These are phyloP conservation scores for Chlamydomonas asymmetrica DNA, from an alignment of 139 green algal genomes.

Conservation along the genomic window DNA sequence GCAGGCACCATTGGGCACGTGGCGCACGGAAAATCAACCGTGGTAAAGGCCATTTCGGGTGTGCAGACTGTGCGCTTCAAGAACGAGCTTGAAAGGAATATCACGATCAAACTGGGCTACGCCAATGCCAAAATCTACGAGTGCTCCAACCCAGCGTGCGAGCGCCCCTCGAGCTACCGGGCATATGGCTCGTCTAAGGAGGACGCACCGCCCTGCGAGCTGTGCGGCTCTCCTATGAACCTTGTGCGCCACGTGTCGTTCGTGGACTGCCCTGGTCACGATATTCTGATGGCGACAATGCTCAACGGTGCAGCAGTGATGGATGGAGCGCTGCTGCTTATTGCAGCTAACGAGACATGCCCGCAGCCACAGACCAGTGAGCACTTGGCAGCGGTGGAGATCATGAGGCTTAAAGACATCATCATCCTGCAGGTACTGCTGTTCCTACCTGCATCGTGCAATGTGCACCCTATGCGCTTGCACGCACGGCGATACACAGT, in stretches of 20 bases:
- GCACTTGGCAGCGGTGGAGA: constrained; percentile 98
- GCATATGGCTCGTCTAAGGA: constrained; percentile 92
- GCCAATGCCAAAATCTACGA: constrained; percentile 99
- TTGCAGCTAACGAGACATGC: constrained; percentile 98
- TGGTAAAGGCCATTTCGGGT: constrained; percentile 99
- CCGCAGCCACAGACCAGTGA: constrained; percentile 97
- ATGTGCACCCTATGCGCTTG: too few species aligned
- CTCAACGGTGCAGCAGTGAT: constrained; percentile 99
- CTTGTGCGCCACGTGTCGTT: constrained; percentile 96
- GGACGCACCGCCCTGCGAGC: constrained; percentile 69
- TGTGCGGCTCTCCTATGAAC: constrained; percentile 79
- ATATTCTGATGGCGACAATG: constrained; percentile 99
- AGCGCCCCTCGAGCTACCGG: constrained; percentile 82
- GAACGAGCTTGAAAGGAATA: constrained; percentile 99
- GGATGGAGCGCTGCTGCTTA: constrained; percentile 97
- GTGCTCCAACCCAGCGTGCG: constrained; percentile 79
- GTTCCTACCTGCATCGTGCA: too few species aligned
- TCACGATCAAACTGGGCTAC: constrained; percentile 98
- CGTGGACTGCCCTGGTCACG: constrained; percentile 98
- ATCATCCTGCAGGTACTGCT: constrained; percentile 62
- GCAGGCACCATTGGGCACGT: constrained; percentile 98
- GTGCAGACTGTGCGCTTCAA: constrained; percentile 99
- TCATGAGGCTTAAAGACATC: constrained; percentile 88
- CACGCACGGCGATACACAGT: too few species aligned
- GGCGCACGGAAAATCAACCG: constrained; percentile 98